Evolutionary conservation across 2,329 filamentous ascomycete species (phyloP), one percentile per base, ranked within the genome.

Genomic region (Curvularia hawaiiensis): DNA sequence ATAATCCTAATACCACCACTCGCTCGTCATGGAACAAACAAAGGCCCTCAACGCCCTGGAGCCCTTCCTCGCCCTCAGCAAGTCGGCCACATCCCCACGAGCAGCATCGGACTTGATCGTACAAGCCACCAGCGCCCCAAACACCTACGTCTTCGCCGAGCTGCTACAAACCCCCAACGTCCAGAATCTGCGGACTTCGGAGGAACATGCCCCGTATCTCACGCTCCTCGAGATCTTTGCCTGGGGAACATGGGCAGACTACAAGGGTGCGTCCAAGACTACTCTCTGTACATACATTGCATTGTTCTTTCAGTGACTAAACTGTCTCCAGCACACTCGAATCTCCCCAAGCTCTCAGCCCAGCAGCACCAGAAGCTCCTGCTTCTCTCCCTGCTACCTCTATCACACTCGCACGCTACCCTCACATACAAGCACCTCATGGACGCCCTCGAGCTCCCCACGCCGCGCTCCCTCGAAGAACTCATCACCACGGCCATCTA

Each of bases 131-230:
- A 92, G 92, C n/a, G 88, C 88, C 54, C 87, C 90, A 28, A 91
- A 92, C 77, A 96, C 93, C 64, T 99, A 89, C 77, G 85, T 98
- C 78, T 99, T 99, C 80, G 87, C 90, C 65, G 94, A 98, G 79
- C 88, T 99, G n/a, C 87, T 99, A 38, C 84, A 90, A 68, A 87
- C 88, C 1, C 87, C 90, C 0, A 87, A 91, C 67, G 88, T 98
- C 65, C 90, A 95, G 77, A 83, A 85, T 12, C 87, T 98, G 44
- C 77, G 81, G 26, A 78, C 78, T 39, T 81, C 86, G n/a, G 73
- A 83, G 35, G 89, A 96, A 48, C 85, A 89, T 68, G 79, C 82
- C 7, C 67, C 76, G 40, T 80, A 91, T 77, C 82, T 95, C 50
- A 85, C 81, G 1, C 84, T 96, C 14, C 88, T 99, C 44, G 85